Evolutionary conservation across 2,329 filamentous ascomycete species (phyloP).

Genomic region (Aspergillus arachidicola): DNA sequence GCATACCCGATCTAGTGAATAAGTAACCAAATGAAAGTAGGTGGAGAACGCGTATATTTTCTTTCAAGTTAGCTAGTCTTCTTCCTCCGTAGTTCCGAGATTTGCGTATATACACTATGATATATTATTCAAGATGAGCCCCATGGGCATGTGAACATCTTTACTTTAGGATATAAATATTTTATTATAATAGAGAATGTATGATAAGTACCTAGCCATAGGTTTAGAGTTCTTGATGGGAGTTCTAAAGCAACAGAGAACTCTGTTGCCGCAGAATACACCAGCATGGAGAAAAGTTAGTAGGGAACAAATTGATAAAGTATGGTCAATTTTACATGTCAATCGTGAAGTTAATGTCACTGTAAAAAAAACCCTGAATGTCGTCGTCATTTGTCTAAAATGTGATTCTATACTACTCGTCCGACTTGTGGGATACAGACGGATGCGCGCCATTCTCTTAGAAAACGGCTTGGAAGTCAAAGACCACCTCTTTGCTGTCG

Average conservation of each 20-base stretch:
- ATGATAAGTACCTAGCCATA: no score
- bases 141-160: no score
- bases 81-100: no score
- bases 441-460: constrained; percentile 19
- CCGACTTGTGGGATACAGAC: constrained; percentile 25
- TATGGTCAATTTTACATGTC: constrained; percentile 36
- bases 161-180: no score
- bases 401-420: constrained; percentile 33
- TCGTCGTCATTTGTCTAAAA: constrained; percentile 30
- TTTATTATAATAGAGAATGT: no score
- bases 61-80: no score
- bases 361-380: constrained; percentile 35
- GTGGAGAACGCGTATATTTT: no score
- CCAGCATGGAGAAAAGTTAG: constrained; percentile 21
- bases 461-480: constrained; percentile 21
- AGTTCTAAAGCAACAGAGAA: constrained; percentile 10
- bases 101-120: no score
- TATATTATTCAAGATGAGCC: no score
- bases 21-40: no score
- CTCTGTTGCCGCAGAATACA: constrained; percentile 14
- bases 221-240: constrained; percentile 12
- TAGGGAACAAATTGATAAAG: constrained; percentile 31
- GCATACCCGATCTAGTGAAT: no score
- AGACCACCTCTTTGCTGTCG: constrained; percentile 38
- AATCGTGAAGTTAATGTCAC: constrained; percentile 28